Evolutionary conservation across 148 eudicot genomes (phyloP).

Genomic region (Pouteria glomerata): DNA sequence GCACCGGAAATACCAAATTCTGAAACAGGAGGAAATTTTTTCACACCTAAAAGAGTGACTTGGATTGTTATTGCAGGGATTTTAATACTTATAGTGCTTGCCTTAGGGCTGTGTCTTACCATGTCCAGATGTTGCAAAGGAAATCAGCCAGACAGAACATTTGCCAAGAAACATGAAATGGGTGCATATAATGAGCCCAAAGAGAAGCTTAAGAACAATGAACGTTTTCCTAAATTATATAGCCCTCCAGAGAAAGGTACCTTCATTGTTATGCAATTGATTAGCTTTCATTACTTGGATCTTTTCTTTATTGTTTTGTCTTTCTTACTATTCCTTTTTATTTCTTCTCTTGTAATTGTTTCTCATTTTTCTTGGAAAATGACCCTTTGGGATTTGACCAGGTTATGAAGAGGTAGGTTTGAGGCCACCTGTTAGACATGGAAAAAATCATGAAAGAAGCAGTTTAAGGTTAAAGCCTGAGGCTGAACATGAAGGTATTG

Average conservation of each 20-base stretch:
- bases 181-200: conserved; percentile 17
- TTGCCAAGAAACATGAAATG: conserved; percentile 25
- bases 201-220: conserved; percentile 23
- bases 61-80: conserved; percentile 47
- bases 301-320: background rate
- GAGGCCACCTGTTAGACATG: conserved; percentile 26
- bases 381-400: conserved; percentile 20
- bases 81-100: conserved; percentile 37
- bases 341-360: background rate
- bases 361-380: background rate
- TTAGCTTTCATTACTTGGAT: background rate
- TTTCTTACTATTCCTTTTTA: background rate
- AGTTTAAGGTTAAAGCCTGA: conserved; percentile 4
- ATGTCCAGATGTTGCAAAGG: conserved; percentile 52
- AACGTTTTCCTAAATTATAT: conserved; percentile 35
- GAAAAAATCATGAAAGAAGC: conserved; percentile 25
- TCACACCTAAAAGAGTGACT: conserved; percentile 27
- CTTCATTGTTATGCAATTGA: background rate
- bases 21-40: conserved; percentile 22
- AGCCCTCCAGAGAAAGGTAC: conserved; percentile 45
- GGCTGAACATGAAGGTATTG: conserved; percentile 6
- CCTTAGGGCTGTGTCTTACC: conserved; percentile 49
- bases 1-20: conserved; percentile 26
- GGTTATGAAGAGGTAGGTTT: conserved; percentile 28
- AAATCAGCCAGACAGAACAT: conserved; percentile 28